A percentile compares a stretch with the other conserved stretches of the same genome.
Evolutionary conservation across 73 alveolate genomes (phyloP).

Genomic region (Paramecium tetraurelia): DNA sequence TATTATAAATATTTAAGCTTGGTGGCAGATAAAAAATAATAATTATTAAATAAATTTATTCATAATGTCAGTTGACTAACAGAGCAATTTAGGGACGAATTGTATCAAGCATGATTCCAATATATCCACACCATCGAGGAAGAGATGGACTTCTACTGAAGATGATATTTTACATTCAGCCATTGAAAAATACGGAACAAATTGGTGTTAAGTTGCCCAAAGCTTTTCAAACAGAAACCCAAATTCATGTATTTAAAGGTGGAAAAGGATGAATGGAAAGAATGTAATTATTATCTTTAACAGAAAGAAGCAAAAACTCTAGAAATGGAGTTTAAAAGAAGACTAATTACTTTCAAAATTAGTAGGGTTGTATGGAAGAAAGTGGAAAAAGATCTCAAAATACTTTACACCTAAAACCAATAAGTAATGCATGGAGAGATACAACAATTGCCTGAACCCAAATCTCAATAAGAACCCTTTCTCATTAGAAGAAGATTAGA

Average conservation of each 20-base stretch:
- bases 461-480: background rate
- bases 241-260: no score
- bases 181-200: background rate
- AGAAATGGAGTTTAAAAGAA: background rate
- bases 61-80: no score
- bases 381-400: background rate
- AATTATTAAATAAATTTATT: no score
- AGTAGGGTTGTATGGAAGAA: background rate
- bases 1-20: no score
- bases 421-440: background rate
- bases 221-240: no score
- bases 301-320: background rate
- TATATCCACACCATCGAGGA: background rate
- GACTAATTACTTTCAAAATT: background rate
- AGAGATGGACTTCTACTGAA: background rate
- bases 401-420: background rate
- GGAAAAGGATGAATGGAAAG: background rate
- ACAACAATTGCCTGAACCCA: background rate
- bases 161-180: background rate
- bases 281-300: background rate
- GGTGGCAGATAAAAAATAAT: no score
- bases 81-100: no score
- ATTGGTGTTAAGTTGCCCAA: background rate
- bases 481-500: background rate
- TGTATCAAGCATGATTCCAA: no score